Conservation (phyloP, 768 basidiomycete genomes). For the Phlebiopsis flavidoalba region DNA sequence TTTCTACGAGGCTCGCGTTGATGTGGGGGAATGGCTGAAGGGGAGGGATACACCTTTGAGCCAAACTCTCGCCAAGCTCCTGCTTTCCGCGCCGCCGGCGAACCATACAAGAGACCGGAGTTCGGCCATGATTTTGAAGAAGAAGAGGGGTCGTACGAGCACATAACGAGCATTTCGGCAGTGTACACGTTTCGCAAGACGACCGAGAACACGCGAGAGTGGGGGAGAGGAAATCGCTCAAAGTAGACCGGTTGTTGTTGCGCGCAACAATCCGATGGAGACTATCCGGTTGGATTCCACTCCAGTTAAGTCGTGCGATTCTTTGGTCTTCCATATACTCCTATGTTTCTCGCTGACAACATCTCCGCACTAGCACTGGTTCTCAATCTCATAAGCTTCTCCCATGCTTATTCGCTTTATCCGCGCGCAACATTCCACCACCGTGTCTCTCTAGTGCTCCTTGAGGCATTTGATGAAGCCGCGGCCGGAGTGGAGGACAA, state of each 20-base stretch:
- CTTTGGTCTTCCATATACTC: neutral
- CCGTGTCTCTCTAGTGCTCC: constrained; percentile 21
- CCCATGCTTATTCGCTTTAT: constrained; percentile 31
- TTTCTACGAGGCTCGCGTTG: constrained; percentile 25
- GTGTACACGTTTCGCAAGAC: constrained; percentile 30
- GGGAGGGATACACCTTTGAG: constrained; percentile 30
- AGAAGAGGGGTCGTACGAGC: constrained; percentile 14
- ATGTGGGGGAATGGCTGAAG: constrained; percentile 26
- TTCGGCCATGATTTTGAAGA: neutral
- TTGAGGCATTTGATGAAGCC: too few species aligned
- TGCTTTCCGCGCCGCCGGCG: too few species aligned
- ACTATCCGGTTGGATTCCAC: constrained; percentile 40
- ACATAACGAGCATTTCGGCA: constrained; percentile 21
- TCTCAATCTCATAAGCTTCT: constrained; percentile 40
- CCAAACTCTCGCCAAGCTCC: constrained; percentile 18
- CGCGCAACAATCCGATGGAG: constrained; percentile 28
- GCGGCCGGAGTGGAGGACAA: too few species aligned
- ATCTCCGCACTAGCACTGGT: constrained; percentile 38
- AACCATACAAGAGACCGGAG: too few species aligned
- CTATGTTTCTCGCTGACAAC: too few species aligned
- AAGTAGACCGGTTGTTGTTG: constrained; percentile 39
- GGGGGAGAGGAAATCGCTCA: constrained; percentile 10
- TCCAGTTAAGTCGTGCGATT: neutral
- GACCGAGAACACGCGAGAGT: neutral
- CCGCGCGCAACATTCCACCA: constrained; percentile 36